A percentile compares a stretch with the other conserved stretches of the same genome.
phyloP scores from a whole-genome alignment of 1,284 basidiomycete genomes.

The Boletus semigastroideus region DNA sequence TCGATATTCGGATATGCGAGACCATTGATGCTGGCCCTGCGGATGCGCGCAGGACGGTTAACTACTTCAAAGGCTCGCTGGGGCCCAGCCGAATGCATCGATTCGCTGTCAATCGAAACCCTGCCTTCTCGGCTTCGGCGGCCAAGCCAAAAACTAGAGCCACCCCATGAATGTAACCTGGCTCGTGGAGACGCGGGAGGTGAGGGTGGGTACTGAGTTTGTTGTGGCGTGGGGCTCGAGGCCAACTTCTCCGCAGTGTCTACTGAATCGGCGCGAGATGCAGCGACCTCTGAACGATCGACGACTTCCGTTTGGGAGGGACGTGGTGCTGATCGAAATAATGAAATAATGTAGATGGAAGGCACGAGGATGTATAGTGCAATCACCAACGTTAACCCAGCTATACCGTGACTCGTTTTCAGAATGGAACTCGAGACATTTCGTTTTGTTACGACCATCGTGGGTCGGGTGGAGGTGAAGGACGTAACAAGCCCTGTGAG shows the following conservation, averaged over 20 bases:
- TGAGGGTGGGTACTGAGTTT: slow-evolving; percentile 39
- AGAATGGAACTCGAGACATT: slow-evolving; percentile 39
- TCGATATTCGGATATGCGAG: slow-evolving; percentile 42
- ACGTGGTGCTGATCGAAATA: slow-evolving; percentile 24
- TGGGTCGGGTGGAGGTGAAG: slow-evolving; percentile 53
- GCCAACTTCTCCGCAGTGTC: slow-evolving; percentile 51
- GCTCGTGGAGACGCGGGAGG: slow-evolving; percentile 47
- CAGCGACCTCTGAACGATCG: slow-evolving; percentile 23
- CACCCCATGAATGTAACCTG: slow-evolving; percentile 53
- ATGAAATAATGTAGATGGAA: slow-evolving; percentile 38
- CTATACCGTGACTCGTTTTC: slow-evolving; percentile 59
- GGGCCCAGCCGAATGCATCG: slow-evolving; percentile 41
- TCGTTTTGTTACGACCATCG: slow-evolving; percentile 33
- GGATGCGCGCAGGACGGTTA: slow-evolving; percentile 57
- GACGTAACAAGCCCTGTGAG: slow-evolving; percentile 59
- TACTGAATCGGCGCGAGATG: slow-evolving; percentile 40
- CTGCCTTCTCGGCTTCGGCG: slow-evolving; percentile 45
- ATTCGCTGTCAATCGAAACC: slow-evolving; percentile 51
- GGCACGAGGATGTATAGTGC: slow-evolving; percentile 58
- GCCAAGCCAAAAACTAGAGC: slow-evolving; percentile 43
- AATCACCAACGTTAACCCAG: slow-evolving; percentile 60
- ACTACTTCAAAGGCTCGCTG: slow-evolving; percentile 67
- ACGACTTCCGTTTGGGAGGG: slow-evolving; percentile 17
- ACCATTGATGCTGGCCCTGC: slow-evolving; percentile 47
- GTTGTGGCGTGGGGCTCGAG: slow-evolving; percentile 37